A percentile compares a stretch with the other conserved stretches of the same genome.
phyloP scores from a whole-genome alignment of 1,284 basidiomycete genomes.

The Pterulicium gracile region DNA sequence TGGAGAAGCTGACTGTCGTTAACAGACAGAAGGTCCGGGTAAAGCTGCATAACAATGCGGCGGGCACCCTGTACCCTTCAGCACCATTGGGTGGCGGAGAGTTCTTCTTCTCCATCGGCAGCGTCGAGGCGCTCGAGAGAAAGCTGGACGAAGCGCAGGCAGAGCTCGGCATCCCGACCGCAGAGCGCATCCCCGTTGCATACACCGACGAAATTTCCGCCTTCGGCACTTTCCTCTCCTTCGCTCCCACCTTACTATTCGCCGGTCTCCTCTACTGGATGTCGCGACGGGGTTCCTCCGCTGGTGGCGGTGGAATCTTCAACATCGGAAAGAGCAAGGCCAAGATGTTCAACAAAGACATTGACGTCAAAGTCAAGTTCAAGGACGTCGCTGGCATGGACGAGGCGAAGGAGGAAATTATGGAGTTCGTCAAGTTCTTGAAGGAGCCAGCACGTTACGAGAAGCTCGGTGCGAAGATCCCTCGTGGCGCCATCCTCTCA shows the following conservation, averaged over 20 bases:
- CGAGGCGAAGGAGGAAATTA: constrained; percentile 99
- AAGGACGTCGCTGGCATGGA: constrained; percentile 98
- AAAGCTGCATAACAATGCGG: constrained; percentile 79
- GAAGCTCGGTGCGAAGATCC: constrained; percentile 96
- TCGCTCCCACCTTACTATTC: constrained; percentile 90
- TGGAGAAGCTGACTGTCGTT: constrained; percentile 90
- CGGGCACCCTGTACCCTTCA: constrained; percentile 59
- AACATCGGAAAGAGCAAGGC: constrained; percentile 95
- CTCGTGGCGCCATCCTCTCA: constrained; percentile 94
- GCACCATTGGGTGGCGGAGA: constrained; percentile 42
- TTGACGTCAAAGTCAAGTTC: constrained; percentile 89
- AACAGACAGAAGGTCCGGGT: constrained; percentile 88
- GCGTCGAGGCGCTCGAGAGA: constrained; percentile 93
- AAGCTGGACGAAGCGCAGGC: constrained; percentile 90
- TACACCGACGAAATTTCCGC: constrained; percentile 94
- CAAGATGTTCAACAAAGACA: constrained; percentile 96
- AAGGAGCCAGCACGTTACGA: constrained; percentile 95
- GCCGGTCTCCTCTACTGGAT: constrained; percentile 89
- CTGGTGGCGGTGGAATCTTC: constrained; percentile 83
- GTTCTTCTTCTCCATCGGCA: constrained; percentile 96
- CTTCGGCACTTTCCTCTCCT: constrained; percentile 76
- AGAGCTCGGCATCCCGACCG: constrained; percentile 85
- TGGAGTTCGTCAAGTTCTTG: constrained; percentile 99
- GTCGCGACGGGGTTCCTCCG: constrained; percentile 68
- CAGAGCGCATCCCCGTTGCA: constrained; percentile 92